Base-by-base conservation (phyloP, 1,284 basidiomycete species). In the Fomitiporia mediterranea region DNA sequence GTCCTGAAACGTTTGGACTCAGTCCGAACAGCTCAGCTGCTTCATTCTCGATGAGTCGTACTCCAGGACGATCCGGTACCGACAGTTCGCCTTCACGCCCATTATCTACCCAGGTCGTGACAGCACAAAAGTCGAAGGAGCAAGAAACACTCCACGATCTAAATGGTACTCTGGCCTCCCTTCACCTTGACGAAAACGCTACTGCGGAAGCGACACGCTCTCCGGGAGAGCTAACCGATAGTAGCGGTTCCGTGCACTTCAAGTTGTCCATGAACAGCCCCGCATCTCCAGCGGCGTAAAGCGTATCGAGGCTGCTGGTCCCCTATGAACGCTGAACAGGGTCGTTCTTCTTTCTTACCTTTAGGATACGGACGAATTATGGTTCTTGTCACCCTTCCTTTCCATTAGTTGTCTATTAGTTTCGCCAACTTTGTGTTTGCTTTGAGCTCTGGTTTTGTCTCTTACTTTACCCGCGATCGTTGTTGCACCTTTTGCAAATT, bases 111-210 rank as follows among this genome's bases (percentile, higher is more conserved):
- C 56, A 50, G 19, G 43, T 39, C 32, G 34, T 38, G 63, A 68
- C 51, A 54, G 65, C 38, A 8, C 34, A 43, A 4, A 47, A 34
- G 17, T 43, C 53, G 3, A 55, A 73, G 49, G 79, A 81, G 30
- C 73, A 76, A 27, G 82, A 84, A 59, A 47, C 66, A 27, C 76
- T 90, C 62, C 79, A 81, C 37, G 86, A 89, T 68, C 68, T 90
- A 47, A 89, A 87, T 62, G 83, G 84, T 19, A 88, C 83, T n/a
- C 74, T 90, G 30, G 83, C 86, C 25, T 86, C 82, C 63, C 78
- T 90, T 23, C 77, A 87, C 61, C 69, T 89, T 56, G 84, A 84
- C 39, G 52, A 42, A 15, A 53, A 17, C 17, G 21, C 21, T 17
- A 28, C 11, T n/a, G 19, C 39, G 21, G 35, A 37, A 17, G 8